These are phyloP conservation scores for Hymenoscyphus scutula DNA, from an alignment of 2,329 filamentous ascomycete species.

Conservation along the genomic window DNA sequence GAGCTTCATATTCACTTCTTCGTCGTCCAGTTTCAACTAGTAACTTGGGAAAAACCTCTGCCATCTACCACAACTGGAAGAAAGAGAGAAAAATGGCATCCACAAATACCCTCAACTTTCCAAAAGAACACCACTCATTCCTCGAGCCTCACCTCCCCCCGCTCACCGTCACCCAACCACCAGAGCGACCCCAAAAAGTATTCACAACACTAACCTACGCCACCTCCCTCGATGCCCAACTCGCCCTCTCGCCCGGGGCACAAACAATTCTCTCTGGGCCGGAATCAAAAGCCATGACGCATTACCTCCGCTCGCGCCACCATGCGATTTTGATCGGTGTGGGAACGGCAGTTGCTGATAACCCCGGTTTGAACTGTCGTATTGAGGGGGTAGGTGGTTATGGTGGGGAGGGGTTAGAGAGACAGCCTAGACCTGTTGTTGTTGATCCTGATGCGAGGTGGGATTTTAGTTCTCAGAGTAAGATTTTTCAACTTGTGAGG, in stretches of 20 bases:
- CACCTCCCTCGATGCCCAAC: conserved; percentile 77
- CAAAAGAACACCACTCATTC: too few species aligned
- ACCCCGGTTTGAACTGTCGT: conserved; percentile 81
- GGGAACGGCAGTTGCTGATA: conserved; percentile 77
- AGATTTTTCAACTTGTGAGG: conserved; percentile 63
- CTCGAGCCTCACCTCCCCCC: too few species aligned
- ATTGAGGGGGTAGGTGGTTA: conserved; percentile 41
- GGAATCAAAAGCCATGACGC: conserved; percentile 85
- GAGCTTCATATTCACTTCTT: too few species aligned
- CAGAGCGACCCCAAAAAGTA: not conserved
- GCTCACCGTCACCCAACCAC: too few species aligned
- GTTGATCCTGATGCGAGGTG: conserved; percentile 76
- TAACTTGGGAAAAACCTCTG: too few species aligned
- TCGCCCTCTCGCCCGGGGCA: conserved; percentile 71
- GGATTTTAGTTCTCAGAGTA: conserved; percentile 57
- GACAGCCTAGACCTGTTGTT: conserved; percentile 76
- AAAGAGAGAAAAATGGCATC: too few species aligned
- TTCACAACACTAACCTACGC: conserved; percentile 76
- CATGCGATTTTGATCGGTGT: conserved; percentile 81
- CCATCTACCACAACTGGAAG: too few species aligned
- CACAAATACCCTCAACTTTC: too few species aligned
- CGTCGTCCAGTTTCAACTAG: too few species aligned
- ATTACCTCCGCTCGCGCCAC: conserved; percentile 78
- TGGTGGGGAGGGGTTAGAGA: conserved; percentile 45
- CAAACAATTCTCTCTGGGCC: conserved; percentile 82